These are phyloP conservation scores for Pseudonitzschia multistriata DNA, from an alignment of 108 stramenopile genomes.

Conservation along the genomic window DNA sequence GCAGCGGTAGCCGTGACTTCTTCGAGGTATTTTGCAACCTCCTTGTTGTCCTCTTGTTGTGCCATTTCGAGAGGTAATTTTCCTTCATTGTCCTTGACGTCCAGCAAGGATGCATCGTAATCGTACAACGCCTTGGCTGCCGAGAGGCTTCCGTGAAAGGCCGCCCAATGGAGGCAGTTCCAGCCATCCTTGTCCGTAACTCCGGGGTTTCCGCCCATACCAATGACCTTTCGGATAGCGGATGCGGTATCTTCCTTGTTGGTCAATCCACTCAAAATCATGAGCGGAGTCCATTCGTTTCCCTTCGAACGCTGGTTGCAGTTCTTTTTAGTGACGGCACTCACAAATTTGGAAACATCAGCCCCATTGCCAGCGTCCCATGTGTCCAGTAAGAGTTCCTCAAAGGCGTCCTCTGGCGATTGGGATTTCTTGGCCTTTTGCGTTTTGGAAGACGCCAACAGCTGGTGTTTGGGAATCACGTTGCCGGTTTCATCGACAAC, in stretches of 20 bases:
- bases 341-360: conserved; percentile 63
- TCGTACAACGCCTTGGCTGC: conserved; percentile 64
- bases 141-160: conserved; percentile 75
- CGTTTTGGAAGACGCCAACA: conserved; percentile 7
- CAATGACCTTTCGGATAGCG: conserved; percentile 56
- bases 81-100: conserved; percentile 83
- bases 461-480: conserved; percentile 14
- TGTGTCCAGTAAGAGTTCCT: conserved; percentile 79
- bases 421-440: conserved; percentile 23
- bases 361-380: conserved; percentile 86
- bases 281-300: conserved; percentile 83
- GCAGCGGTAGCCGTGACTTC: conserved; percentile 32
- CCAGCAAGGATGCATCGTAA: conserved; percentile 39
- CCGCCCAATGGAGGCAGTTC: conserved; percentile 88
- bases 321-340: conserved; percentile 60
- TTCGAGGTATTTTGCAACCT: conserved; percentile 67
- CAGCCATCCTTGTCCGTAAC: conserved; percentile 78
- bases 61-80: conserved; percentile 71
- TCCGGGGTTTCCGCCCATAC: conserved; percentile 70
- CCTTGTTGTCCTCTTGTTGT: conserved; percentile 67
- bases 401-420: conserved; percentile 44
- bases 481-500: conserved; percentile 68
- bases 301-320: conserved; percentile 75
- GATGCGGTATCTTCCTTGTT: conserved; percentile 43
- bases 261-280: conserved; percentile 73